Conservation (phyloP, 2,329 filamentous ascomycete genomes). For the Aspergillus alliaceus region DNA sequence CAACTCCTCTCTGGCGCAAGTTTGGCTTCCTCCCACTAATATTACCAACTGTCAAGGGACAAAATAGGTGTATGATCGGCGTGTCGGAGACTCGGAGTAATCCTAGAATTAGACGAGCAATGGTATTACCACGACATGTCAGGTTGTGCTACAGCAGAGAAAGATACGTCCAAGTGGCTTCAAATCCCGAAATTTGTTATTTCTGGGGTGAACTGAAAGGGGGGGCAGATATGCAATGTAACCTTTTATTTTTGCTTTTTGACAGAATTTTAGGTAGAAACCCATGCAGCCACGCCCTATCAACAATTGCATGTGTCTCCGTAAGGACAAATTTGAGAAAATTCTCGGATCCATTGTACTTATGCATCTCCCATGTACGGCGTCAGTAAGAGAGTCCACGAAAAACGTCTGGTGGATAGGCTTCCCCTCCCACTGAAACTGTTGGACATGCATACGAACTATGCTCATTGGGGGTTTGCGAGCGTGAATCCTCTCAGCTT, state of each 20-base stretch:
- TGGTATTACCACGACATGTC: not conserved
- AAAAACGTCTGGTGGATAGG: not conserved
- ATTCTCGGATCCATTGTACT: not conserved
- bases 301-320: not conserved
- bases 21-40: not conserved
- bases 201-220: not conserved
- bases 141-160: not conserved
- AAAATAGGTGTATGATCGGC: not conserved
- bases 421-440: constrained; percentile 1
- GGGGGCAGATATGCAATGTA: not conserved
- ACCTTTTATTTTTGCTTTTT: not conserved
- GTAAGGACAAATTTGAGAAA: not conserved
- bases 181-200: not conserved
- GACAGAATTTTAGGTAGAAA: not conserved
- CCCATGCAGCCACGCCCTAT: not conserved
- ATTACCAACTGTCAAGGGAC: not conserved
- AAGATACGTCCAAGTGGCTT: not conserved
- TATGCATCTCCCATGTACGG: not conserved
- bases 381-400: not conserved
- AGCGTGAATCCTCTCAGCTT: not conserved
- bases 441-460: not conserved
- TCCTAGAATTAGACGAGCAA: not conserved
- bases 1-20: not conserved
- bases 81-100: not conserved
- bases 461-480: not conserved